Conservation (phyloP, 495 filamentous ascomycete genomes). For the Neurospora tetrasperma region DNA sequence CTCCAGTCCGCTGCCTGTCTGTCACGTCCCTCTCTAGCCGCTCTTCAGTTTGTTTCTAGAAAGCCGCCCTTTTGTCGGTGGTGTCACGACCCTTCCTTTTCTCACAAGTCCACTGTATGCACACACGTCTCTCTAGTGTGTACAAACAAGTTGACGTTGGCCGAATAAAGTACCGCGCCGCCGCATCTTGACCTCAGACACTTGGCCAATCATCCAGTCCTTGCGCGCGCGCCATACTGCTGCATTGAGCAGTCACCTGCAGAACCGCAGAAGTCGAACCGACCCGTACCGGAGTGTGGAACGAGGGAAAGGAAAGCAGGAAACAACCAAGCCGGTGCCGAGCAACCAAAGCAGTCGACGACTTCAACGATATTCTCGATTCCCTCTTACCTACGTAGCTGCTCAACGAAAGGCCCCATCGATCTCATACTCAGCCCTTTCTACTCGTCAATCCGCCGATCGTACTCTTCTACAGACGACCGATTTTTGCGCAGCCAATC, state of each 20-base stretch:
- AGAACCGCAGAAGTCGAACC: not conserved
- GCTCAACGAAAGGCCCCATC: not conserved
- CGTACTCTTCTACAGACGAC: not conserved
- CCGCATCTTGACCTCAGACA: not conserved
- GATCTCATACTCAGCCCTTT: not conserved
- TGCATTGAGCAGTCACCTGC: not conserved
- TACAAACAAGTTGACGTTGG: not conserved
- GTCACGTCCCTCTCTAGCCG: conserved; percentile 5
- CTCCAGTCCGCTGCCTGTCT: not conserved
- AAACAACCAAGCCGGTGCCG: not conserved
- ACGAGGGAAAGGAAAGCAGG: not conserved
- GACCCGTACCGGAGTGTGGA: not conserved
- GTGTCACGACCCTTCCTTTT: conserved; percentile 5
- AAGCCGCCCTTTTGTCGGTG: not conserved
- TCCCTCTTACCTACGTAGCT: not conserved
- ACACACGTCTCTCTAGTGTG: not conserved
- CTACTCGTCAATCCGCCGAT: not conserved
- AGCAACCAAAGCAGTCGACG: not conserved
- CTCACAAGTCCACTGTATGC: not conserved
- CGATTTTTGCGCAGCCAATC: not conserved
- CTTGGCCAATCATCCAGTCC: not conserved
- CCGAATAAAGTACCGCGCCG: not conserved
- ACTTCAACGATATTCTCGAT: not conserved
- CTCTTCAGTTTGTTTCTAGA: conserved; percentile 1
- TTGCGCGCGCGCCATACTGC: not conserved